phyloP scores from a whole-genome alignment of 2,329 filamentous ascomycete genomes.

The Diaporthe eres region DNA sequence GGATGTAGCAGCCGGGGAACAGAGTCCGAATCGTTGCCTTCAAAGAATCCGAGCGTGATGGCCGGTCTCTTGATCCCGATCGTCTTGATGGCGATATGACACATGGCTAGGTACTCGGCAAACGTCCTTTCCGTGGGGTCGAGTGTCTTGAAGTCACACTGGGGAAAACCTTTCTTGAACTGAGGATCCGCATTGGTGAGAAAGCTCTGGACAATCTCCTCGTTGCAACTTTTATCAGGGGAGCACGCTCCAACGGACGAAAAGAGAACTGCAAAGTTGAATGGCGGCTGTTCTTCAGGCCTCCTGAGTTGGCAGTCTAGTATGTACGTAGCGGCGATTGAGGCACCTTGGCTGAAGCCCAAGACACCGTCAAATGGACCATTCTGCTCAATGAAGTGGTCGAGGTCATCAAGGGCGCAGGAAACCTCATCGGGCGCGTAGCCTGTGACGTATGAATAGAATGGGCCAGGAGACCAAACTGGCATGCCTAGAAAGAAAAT shows the following conservation, averaged over 20 bases:
- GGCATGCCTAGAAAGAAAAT: slow-evolving; percentile 1
- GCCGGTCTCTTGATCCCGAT: not conserved
- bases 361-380: slow-evolving; percentile 24
- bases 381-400: not conserved
- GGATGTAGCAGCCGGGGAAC: slow-evolving; percentile 9
- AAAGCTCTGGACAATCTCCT: not conserved
- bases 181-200: not conserved
- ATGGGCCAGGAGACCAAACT: not conserved
- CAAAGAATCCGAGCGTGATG: not conserved
- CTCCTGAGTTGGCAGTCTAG: not conserved
- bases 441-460: slow-evolving; percentile 8
- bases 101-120: not conserved
- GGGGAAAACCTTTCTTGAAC: not conserved
- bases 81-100: not conserved
- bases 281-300: not conserved
- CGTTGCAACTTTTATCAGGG: not conserved
- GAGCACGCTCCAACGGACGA: slow-evolving; percentile 13
- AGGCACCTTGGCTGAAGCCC: slow-evolving; percentile 25
- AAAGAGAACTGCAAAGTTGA: slow-evolving; percentile 9
- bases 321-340: slow-evolving; percentile 1
- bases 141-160: not conserved
- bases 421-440: not conserved
- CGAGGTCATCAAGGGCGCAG: slow-evolving; percentile 1
- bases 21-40: not conserved
- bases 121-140: not conserved